A percentile compares a stretch with the other conserved stretches of the same genome.
phyloP scores from a whole-genome alignment of 2,329 filamentous ascomycete genomes.

The Fusarium dimerum region DNA sequence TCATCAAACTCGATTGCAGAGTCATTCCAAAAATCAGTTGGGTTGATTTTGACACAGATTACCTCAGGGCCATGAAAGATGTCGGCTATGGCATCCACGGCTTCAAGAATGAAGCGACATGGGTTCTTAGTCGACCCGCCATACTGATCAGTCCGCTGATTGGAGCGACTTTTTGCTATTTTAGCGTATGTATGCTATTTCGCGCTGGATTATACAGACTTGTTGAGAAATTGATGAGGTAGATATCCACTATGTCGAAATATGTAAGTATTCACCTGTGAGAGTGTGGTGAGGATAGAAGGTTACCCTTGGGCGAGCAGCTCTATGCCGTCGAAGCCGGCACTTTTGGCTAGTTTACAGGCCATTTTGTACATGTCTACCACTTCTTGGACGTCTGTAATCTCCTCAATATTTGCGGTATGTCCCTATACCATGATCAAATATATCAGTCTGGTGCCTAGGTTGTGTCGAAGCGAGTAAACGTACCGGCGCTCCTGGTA shows the following conservation, averaged over 20 bases:
- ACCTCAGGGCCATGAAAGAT: neutral
- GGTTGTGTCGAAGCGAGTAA: neutral
- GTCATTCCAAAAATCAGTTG: slow-evolving; percentile 6
- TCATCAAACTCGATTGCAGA: slow-evolving; percentile 1
- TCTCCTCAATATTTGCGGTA: neutral
- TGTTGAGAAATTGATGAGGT: slow-evolving; percentile 2
- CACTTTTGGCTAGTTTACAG: neutral
- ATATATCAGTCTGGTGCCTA: neutral
- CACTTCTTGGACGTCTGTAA: neutral
- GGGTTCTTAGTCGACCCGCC: slow-evolving; percentile 3
- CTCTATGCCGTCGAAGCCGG: slow-evolving; percentile 5
- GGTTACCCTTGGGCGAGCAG: slow-evolving; percentile 6
- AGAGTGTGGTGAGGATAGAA: neutral
- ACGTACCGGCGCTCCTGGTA: slow-evolving; percentile 1
- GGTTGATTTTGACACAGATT: slow-evolving; percentile 5
- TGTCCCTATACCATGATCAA: slow-evolving; percentile 1
- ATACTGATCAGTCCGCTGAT: slow-evolving; percentile 1
- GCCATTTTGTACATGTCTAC: neutral
- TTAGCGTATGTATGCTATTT: neutral
- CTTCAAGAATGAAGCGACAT: slow-evolving; percentile 5
- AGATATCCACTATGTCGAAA: neutral
- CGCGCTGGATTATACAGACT: too few relatives aligned
- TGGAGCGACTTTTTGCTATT: neutral
- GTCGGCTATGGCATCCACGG: neutral
- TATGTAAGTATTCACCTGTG: neutral